phyloP scores from a whole-genome alignment of 2,329 filamentous ascomycete genomes.

The Hypomyces perniciosus region DNA sequence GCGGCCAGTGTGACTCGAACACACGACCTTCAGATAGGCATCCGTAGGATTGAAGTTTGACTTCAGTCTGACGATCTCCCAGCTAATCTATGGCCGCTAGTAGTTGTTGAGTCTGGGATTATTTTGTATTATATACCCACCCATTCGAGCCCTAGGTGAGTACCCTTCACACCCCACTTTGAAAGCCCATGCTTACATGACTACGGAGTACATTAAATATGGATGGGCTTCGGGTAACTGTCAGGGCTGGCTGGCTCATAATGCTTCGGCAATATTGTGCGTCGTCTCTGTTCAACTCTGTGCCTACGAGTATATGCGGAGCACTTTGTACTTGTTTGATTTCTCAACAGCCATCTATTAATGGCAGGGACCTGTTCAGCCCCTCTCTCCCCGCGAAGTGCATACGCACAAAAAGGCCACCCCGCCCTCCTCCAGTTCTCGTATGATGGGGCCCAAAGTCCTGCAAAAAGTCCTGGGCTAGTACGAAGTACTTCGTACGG shows the following conservation, averaged over 20 bases:
- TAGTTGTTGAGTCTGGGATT: neutral
- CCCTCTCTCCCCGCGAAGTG: too few species aligned
- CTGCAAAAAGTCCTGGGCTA: conserved; percentile 12
- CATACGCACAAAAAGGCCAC: neutral
- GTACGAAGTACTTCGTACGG: neutral
- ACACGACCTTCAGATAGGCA: conserved; percentile 24
- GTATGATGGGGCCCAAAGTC: neutral
- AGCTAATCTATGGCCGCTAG: conserved; percentile 25
- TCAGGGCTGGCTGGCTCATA: too few species aligned
- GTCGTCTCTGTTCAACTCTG: too few species aligned
- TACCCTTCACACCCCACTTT: neutral
- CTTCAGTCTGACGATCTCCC: conserved; percentile 26
- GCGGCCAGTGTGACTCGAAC: conserved; percentile 25
- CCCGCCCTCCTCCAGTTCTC: neutral
- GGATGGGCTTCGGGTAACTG: too few species aligned
- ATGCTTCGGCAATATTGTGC: too few species aligned
- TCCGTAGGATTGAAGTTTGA: conserved; percentile 22
- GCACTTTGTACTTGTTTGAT: too few species aligned
- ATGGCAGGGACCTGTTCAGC: too few species aligned
- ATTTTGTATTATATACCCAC: neutral
- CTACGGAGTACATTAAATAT: too few species aligned
- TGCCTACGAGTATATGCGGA: too few species aligned
- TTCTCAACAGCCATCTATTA: too few species aligned
- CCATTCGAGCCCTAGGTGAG: neutral
- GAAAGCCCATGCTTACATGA: neutral